Conservation (phyloP, 192 early-diverging fungal species). For the Entophlyctis helioformis region DNA sequence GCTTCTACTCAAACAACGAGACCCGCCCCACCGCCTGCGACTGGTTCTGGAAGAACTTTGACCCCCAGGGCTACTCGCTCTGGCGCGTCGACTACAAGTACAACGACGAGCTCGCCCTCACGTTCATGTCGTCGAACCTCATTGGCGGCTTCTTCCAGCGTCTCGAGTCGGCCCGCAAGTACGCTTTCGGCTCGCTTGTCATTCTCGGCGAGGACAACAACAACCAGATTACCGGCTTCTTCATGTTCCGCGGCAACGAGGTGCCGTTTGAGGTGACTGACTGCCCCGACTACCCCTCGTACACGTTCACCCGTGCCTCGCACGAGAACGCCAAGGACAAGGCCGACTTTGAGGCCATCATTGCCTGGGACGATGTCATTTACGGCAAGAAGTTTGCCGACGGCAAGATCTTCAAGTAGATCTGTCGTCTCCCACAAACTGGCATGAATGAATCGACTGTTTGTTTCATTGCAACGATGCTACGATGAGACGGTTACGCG, state of each 20-base stretch:
- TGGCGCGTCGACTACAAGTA: conserved; percentile 93
- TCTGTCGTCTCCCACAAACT: too few species aligned
- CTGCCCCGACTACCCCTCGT: conserved; percentile 82
- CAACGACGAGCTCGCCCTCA: conserved; percentile 76
- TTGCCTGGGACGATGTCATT: conserved; percentile 78
- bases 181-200: conserved; percentile 80
- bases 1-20: conserved; percentile 95
- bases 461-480: too few species aligned
- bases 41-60: conserved; percentile 91
- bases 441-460: too few species aligned
- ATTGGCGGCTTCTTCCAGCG: conserved; percentile 88
- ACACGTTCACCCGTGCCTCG: conserved; percentile 65
- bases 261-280: conserved; percentile 69
- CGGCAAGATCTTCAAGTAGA: conserved; percentile 37
- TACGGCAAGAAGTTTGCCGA: conserved; percentile 65
- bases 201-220: conserved; percentile 73
- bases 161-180: conserved; percentile 85
- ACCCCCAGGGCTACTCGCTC: conserved; percentile 80
- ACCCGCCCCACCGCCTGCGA: conserved; percentile 72
- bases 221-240: conserved; percentile 89
- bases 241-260: conserved; percentile 79
- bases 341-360: conserved; percentile 50
- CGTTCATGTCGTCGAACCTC: conserved; percentile 90
- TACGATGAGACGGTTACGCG: too few species aligned
- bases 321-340: conserved; percentile 50